Conservation (phyloP, 169 alveolate genomes). For the Plasmodium vinckei region DNA sequence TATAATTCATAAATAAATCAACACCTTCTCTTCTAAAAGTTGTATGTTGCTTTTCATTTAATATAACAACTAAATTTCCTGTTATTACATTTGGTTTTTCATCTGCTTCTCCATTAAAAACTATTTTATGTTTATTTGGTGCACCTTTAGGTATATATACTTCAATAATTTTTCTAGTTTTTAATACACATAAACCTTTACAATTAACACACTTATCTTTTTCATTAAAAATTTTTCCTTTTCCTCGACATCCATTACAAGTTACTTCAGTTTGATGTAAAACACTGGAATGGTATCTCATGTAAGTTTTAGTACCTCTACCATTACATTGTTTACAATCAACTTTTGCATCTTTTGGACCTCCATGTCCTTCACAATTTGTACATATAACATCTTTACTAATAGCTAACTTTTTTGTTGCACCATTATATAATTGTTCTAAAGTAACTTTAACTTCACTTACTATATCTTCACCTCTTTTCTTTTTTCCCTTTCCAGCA, state of each 20-base stretch:
- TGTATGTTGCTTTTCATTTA: conserved; percentile 90
- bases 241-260: conserved; percentile 94
- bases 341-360: conserved; percentile 93
- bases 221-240: conserved; percentile 91
- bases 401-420: conserved; percentile 93
- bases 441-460: conserved; percentile 93
- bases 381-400: conserved; percentile 95
- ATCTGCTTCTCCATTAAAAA: conserved; percentile 97
- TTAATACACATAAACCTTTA: conserved; percentile 90
- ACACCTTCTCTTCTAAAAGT: conserved; percentile 95
- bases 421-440: conserved; percentile 98
- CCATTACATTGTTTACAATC: conserved; percentile 97
- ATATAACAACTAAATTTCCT: conserved; percentile 92
- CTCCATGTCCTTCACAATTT: conserved; percentile 97
- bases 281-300: conserved; percentile 94
- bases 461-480: conserved; percentile 92
- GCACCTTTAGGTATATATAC: conserved; percentile 96
- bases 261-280: conserved; percentile 93
- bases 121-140: conserved; percentile 94
- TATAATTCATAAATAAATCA: conserved; percentile 93
- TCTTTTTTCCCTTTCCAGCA: conserved; percentile 93
- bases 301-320: conserved; percentile 91
- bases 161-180: conserved; percentile 93
- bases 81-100: conserved; percentile 95
- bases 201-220: conserved; percentile 93